These are phyloP conservation scores for Phytopythium litorale DNA, from an alignment of 352 stramenopile genomes.

Conservation along the genomic window DNA sequence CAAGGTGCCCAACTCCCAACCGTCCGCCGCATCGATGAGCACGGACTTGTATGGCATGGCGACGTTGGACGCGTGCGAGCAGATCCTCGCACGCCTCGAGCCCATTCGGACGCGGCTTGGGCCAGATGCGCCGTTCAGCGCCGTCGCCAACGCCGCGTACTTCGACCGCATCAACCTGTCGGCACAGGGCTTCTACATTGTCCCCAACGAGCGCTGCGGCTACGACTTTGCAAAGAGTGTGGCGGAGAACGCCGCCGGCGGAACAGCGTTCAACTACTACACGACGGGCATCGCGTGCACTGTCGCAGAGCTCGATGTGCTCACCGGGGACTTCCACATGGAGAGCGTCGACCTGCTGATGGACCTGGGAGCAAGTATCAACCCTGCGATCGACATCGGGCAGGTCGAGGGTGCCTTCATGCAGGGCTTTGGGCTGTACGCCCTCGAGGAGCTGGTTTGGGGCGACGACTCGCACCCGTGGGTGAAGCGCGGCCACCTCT, in stretches of 20 bases:
- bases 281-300: slow-evolving; percentile 93
- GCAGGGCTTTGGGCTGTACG: slow-evolving; percentile 94
- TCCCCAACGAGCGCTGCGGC: slow-evolving; percentile 88
- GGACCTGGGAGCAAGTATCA: slow-evolving; percentile 94
- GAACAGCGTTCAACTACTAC: slow-evolving; percentile 95
- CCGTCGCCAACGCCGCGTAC: slow-evolving; percentile 88
- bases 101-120: slow-evolving; percentile 81
- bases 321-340: slow-evolving; percentile 93
- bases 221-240: slow-evolving; percentile 92
- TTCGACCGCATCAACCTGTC: slow-evolving; percentile 93
- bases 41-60: slow-evolving; percentile 98
- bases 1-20: slow-evolving; percentile 94
- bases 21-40: slow-evolving; percentile 93
- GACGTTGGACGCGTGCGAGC: slow-evolving; percentile 93
- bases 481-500: slow-evolving; percentile 90
- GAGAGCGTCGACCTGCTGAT: slow-evolving; percentile 83
- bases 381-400: slow-evolving; percentile 96
- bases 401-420: slow-evolving; percentile 98
- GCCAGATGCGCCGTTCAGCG: slow-evolving; percentile 64
- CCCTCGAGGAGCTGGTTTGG: slow-evolving; percentile 94
- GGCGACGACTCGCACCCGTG: slow-evolving; percentile 93
- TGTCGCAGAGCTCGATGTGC: slow-evolving; percentile 94
- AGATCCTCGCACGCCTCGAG: slow-evolving; percentile 91
- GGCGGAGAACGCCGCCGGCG: slow-evolving; percentile 85
- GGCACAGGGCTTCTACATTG: slow-evolving; percentile 95